Conservation (phyloP, 2,329 filamentous ascomycete species). For the Ophiostoma piceae region DNA sequence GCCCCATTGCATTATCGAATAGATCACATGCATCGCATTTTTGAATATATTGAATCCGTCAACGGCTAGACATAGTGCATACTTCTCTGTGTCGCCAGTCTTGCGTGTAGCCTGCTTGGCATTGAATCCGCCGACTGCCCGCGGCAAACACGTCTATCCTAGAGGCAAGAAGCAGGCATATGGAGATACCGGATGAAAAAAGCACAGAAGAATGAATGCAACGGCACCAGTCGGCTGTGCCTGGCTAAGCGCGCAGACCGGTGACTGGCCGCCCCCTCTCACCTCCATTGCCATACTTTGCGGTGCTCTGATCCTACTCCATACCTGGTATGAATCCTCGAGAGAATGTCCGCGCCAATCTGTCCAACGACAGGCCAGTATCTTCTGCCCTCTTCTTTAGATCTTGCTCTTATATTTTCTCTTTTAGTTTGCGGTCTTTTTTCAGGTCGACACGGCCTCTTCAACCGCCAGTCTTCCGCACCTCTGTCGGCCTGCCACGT, state of each 20-base stretch:
- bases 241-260: slow-evolving; percentile 1
- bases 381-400: neutral
- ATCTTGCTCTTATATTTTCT: neutral
- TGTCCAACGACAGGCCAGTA: neutral
- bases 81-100: neutral
- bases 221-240: neutral
- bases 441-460: neutral
- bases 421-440: no score
- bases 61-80: neutral
- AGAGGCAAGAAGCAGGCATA: neutral
- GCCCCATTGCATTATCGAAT: neutral
- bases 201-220: neutral
- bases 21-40: neutral
- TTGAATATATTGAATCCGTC: neutral
- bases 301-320: neutral
- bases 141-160: neutral
- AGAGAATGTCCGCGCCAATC: neutral
- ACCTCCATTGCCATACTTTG: neutral
- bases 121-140: neutral
- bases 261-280: neutral
- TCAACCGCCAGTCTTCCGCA: neutral
- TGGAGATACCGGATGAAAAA: neutral
- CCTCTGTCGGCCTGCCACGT: neutral
- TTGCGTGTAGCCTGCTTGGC: neutral
- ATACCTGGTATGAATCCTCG: neutral